Evolutionary conservation across 1,284 basidiomycete genomes (phyloP).

Genomic region (Dichomitus squalens): DNA sequence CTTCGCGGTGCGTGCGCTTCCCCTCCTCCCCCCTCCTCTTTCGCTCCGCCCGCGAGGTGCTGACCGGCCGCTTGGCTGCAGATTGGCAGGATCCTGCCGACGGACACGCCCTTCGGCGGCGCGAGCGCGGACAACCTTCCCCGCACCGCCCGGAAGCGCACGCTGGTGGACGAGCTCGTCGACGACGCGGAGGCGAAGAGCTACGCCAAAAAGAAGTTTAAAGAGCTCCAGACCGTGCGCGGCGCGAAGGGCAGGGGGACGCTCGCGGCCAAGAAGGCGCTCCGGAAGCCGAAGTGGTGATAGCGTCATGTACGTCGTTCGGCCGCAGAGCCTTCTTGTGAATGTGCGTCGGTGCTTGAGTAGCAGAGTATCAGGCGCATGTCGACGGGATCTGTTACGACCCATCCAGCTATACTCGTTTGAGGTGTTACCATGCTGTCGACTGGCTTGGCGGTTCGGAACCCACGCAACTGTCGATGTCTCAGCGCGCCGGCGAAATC

Average conservation of each 20-base stretch:
- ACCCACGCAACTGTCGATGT: not conserved
- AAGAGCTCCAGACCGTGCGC: slow-evolving; percentile 75
- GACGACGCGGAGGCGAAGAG: slow-evolving; percentile 84
- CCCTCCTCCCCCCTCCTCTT: slow-evolving; percentile 3
- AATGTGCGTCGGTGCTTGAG: too few species aligned
- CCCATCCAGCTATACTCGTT: not conserved
- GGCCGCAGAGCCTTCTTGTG: too few species aligned
- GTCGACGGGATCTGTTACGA: not conserved
- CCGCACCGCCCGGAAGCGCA: slow-evolving; percentile 71
- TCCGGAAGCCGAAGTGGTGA: slow-evolving; percentile 73
- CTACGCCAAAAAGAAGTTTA: slow-evolving; percentile 95
- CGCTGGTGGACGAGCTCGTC: slow-evolving; percentile 88
- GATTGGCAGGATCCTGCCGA: slow-evolving; percentile 88
- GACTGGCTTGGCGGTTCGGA: not conserved
- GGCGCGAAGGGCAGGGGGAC: slow-evolving; percentile 79
- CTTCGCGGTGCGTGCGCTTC: slow-evolving; percentile 70
- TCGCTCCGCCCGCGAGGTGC: not conserved
- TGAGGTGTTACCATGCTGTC: not conserved
- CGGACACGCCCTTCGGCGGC: slow-evolving; percentile 75
- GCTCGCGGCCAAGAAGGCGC: slow-evolving; percentile 65
- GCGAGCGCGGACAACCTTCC: slow-evolving; percentile 73
- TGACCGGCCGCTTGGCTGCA: slow-evolving; percentile 36
- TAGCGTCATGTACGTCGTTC: not conserved
- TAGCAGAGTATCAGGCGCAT: too few species aligned
- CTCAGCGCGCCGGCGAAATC: not conserved